Conservation (phyloP, 306 rosid genomes). For the Betula pendula region DNA sequence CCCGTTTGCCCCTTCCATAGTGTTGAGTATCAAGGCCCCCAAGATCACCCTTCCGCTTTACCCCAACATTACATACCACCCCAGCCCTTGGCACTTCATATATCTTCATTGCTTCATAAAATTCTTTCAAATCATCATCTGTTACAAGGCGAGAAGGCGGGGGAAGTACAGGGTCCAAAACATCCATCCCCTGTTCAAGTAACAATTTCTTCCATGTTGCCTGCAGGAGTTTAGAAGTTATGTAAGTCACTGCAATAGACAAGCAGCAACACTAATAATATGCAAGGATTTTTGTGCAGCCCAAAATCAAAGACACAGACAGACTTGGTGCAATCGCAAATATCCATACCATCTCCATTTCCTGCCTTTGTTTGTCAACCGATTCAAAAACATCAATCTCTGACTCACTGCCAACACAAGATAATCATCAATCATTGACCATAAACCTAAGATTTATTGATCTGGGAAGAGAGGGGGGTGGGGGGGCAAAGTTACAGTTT, state of each 20-base stretch:
- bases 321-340: slow-evolving; percentile 18
- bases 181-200: slow-evolving; percentile 45
- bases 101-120: slow-evolving; percentile 85
- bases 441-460: background rate
- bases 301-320: slow-evolving; percentile 17
- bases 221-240: slow-evolving; percentile 45
- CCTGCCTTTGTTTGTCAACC: slow-evolving; percentile 76
- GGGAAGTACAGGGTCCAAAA: slow-evolving; percentile 52
- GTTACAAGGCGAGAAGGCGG: slow-evolving; percentile 91
- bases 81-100: slow-evolving; percentile 67
- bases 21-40: slow-evolving; percentile 88
- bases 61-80: slow-evolving; percentile 51
- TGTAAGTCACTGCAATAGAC: slow-evolving; percentile 9
- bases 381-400: slow-evolving; percentile 95
- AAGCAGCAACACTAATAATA: slow-evolving; percentile 9
- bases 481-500: background rate
- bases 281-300: background rate
- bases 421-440: slow-evolving; percentile 12
- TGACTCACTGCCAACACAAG: slow-evolving; percentile 68
- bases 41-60: slow-evolving; percentile 73
- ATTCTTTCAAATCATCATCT: slow-evolving; percentile 80
- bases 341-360: slow-evolving; percentile 69
- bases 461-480: background rate
- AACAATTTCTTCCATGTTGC: slow-evolving; percentile 74
- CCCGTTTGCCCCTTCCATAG: slow-evolving; percentile 95